Base-by-base conservation (phyloP, 305 asterid species). In the Rubia occidens region DNA sequence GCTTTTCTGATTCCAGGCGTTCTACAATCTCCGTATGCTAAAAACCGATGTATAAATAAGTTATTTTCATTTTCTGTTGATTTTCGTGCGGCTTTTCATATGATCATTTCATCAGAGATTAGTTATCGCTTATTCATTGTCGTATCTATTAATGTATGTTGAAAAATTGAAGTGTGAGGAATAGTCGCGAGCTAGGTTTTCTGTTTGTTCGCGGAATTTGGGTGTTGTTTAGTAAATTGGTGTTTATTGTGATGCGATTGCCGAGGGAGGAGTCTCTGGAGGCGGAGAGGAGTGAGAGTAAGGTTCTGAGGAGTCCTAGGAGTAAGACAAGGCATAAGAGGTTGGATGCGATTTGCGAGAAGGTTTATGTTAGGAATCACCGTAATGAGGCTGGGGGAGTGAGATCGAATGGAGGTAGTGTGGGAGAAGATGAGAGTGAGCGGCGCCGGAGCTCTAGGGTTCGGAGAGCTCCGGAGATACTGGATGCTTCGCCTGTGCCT, bases 401-500 rank as follows among this genome's bases (percentile, higher is more conserved):
- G 45, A 89, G 77, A 69, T 17, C 79, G 47, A 71, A 69, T 49
- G 85, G 77, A 67, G 43, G 40, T 61, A 69, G 75, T 74, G 81
- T 74, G 72, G 88, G 71, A 68, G 88, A 66, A 77, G 67, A 81
- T 71, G 93, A 82, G 37, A 51, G 62, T 60, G 97, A 94, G 85
- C 79, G 82, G 51, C 78, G 99, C 15, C 77, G 95, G 82, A 91
- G 99, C 75, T 78, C 59, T 78, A 88, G 99, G 88, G 83, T 85
- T 77, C 86, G 99, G 59, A 89, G 74, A 81, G 86, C 96, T 73
- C 96, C 97, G 8, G 87, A 76, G 64, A 70, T 95, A 78, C 97
- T 95, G 13, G 99, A 95, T 78, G 86, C 99, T 58, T 95, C 99
- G 10, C 99, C 99, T 62, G 26, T 76, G 69, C 97, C 96, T 0